Evolutionary conservation across 371 early-diverging fungal genomes (phyloP).

Genomic region (Rhizopus arrhizus): DNA sequence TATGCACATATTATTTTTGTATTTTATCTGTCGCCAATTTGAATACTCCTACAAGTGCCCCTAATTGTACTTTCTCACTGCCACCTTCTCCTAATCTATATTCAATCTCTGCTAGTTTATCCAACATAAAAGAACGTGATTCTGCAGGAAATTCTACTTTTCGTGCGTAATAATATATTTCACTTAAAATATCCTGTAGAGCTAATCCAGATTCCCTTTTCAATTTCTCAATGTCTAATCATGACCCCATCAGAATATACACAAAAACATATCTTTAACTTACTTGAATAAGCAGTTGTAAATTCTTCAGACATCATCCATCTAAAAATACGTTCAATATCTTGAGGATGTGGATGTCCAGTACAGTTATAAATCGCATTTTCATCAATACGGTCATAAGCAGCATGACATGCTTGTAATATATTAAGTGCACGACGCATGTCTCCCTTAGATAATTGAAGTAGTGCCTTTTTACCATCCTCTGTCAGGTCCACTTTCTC

Average conservation of each 20-base stretch:
- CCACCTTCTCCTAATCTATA: conserved; percentile 81
- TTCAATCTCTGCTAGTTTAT: conserved; percentile 87
- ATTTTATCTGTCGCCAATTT: conserved; percentile 52
- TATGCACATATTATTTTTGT: background rate
- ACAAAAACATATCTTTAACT: conserved; percentile 7
- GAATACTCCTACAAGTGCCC: conserved; percentile 80
- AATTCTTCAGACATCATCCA: conserved; percentile 85
- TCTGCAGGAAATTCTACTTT: conserved; percentile 70
- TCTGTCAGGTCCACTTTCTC: conserved; percentile 84
- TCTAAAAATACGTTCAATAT: conserved; percentile 78
- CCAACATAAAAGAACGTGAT: conserved; percentile 68
- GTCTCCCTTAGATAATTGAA: conserved; percentile 88
- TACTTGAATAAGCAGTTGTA: conserved; percentile 75
- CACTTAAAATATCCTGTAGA: conserved; percentile 83
- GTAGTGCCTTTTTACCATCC: conserved; percentile 80
- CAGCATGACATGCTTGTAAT: conserved; percentile 88
- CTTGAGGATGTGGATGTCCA: conserved; percentile 88
- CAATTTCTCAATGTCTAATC: conserved; percentile 69
- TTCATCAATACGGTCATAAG: conserved; percentile 75
- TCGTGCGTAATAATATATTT: conserved; percentile 66
- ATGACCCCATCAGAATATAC: background rate
- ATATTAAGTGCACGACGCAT: conserved; percentile 97
- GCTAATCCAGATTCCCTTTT: conserved; percentile 86
- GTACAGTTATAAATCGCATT: conserved; percentile 87
- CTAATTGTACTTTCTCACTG: conserved; percentile 81